These are phyloP conservation scores for Galeopsis tetrahit DNA, from an alignment of 257 asterid genomes.

Conservation along the genomic window DNA sequence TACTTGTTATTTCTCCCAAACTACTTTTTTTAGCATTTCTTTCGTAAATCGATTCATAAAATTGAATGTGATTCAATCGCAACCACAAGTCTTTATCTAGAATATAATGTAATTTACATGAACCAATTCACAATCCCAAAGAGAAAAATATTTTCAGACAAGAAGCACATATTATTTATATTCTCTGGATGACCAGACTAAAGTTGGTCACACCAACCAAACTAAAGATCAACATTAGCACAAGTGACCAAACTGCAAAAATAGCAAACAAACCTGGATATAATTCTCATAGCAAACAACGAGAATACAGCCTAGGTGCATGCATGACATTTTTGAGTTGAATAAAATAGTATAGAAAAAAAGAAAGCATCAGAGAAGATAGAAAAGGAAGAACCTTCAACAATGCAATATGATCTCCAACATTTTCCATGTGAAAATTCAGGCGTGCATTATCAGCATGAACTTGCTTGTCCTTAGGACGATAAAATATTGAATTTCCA, in stretches of 20 bases:
- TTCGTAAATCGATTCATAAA: background rate
- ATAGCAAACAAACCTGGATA: constrained; percentile 56
- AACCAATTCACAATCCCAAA: background rate
- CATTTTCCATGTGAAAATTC: constrained; percentile 91
- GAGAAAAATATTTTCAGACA: constrained; percentile 8
- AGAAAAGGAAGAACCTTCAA: constrained; percentile 61
- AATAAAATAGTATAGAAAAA: background rate
- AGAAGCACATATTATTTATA: constrained; percentile 10
- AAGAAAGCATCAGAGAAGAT: background rate
- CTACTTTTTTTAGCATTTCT: background rate
- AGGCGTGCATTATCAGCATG: constrained; percentile 93
- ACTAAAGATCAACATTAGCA: constrained; percentile 27
- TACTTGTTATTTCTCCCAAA: background rate
- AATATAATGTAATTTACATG: background rate
- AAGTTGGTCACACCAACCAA: constrained; percentile 13
- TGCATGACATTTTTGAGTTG: background rate
- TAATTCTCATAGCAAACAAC: constrained; percentile 75
- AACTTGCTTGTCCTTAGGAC: constrained; percentile 93
- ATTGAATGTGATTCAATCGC: background rate
- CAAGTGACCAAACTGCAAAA: constrained; percentile 6
- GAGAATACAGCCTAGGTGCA: constrained; percentile 8
- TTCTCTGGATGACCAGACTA: constrained; percentile 15
- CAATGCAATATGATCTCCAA: constrained; percentile 92
- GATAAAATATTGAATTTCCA: constrained; percentile 92
- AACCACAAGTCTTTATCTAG: constrained; percentile 2